Evolutionary conservation across 2,329 filamentous ascomycete genomes (phyloP).

Genomic region (Monosporascus sp.): DNA sequence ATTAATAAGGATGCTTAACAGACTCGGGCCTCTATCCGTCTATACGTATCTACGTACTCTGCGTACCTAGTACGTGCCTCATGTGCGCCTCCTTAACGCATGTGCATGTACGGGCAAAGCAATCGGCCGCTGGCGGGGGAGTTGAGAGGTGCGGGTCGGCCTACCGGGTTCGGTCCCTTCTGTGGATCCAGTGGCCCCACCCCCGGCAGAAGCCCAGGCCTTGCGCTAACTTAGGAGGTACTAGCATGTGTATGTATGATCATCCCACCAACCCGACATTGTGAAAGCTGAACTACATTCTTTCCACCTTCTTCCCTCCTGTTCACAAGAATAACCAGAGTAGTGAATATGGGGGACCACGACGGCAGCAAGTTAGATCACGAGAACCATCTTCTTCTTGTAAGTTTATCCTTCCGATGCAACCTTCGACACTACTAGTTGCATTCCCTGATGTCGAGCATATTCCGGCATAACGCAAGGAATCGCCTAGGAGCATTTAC

Average conservation of each 20-base stretch:
- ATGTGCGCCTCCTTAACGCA: background rate
- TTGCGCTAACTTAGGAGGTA: background rate
- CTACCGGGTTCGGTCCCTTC: background rate
- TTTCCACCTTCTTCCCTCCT: too few species aligned
- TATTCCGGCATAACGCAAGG: too few species aligned
- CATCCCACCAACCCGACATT: background rate
- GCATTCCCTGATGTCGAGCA: background rate
- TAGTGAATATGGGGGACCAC: slow-evolving; percentile 49
- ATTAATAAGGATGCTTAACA: too few species aligned
- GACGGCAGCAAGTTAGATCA: slow-evolving; percentile 66
- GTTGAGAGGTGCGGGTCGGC: background rate
- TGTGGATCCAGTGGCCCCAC: background rate
- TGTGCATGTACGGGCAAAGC: background rate
- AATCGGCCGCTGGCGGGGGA: background rate
- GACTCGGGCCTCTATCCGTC: too few species aligned
- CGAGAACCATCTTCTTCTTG: slow-evolving; percentile 69
- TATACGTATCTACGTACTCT: background rate
- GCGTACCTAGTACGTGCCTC: too few species aligned
- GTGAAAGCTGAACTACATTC: background rate
- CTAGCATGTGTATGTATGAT: background rate
- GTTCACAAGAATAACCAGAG: too few species aligned
- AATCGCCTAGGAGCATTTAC: too few species aligned
- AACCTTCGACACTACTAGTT: background rate
- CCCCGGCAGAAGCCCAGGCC: background rate
- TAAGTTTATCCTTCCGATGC: slow-evolving; percentile 30